Evolutionary conservation across 2,329 filamentous ascomycete genomes (phyloP), one percentile per base, ranked within the genome.

Genomic region (Ceratocystis colombiana): DNA sequence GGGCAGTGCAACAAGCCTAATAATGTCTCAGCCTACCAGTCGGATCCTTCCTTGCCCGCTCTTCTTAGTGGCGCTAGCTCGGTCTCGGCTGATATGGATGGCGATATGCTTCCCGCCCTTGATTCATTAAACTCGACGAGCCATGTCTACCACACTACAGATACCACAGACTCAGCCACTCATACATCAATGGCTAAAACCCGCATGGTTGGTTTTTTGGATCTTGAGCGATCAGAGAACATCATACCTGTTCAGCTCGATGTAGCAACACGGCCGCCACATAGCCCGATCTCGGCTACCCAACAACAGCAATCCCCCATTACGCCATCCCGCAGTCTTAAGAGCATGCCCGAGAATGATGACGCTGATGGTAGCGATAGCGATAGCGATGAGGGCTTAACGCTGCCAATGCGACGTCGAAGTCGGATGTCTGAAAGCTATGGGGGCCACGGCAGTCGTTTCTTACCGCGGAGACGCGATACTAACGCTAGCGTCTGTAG

Each of bases 1-100:
- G 41, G 50, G 25, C 61, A 68, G 55, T 66, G 62, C 62, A 53
- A 17, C 37, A 72, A 76, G 0, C 76, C 78, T n/a, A 76, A 78
- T 7, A 80, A 78, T 7, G 80, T 81, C 70, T 71, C 80, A 17
- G 77, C 76, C 2, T 86, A 85, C 72, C 82, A 82, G 66, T 87
- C 84, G 2, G 84, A 87, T 64, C 84, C 84, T 0, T 87, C 84
- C 4, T 74, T 87, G 2, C 84, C 84, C 10, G 84, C 84, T 5
- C 75, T 87, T 6, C 76, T 87, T 10, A 87, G 84, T 66, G 82
- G 84, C 10, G 82, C 84, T 7, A 86, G 84, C 71, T 87, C 84
- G 1, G 79, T 86, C 8, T 87, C 83, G 15, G 83, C 82, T 0
- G 84, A 86, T 70, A 76, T 81, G 25, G 84, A 87, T 69, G 82